Percentiles rank a stretch among this genome's conserved stretches.
Evolutionary conservation across 1,139 yeast species (phyloP).

Genomic region (Geotrichum armillariae): DNA sequence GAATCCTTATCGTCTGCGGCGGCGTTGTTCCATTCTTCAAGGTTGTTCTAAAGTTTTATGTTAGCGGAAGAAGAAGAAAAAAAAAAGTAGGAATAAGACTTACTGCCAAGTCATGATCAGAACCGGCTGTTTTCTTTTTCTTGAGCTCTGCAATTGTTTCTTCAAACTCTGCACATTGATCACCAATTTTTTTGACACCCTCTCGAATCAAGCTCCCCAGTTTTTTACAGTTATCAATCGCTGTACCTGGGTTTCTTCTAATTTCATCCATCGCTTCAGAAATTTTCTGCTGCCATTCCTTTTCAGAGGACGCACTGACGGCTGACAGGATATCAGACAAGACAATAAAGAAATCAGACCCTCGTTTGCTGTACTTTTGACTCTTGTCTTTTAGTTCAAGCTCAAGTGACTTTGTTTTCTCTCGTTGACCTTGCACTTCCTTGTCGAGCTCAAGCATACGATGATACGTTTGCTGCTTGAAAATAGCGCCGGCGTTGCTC

Average conservation of each 20-base stretch:
- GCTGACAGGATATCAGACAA: conserved; percentile 14
- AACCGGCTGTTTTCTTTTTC: no score
- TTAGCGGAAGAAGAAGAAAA: neutral
- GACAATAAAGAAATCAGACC: conserved; percentile 15
- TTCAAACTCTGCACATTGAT: conserved; percentile 2
- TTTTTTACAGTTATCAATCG: conserved; percentile 12
- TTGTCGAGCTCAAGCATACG: conserved; percentile 21
- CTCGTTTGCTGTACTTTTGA: conserved; percentile 15
- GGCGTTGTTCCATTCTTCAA: neutral
- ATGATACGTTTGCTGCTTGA: conserved; percentile 20
- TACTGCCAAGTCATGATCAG: no score
- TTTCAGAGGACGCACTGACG: conserved; percentile 7
- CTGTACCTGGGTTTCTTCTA: conserved; percentile 3
- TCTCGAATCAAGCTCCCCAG: conserved; percentile 14
- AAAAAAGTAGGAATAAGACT: neutral
- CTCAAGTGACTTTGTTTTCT: conserved; percentile 12
- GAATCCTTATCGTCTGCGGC: neutral
- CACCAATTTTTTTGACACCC: conserved; percentile 10
- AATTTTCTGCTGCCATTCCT: conserved; percentile 15
- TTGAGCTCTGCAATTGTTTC: neutral
- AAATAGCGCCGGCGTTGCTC: conserved; percentile 9
- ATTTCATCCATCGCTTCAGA: conserved; percentile 10
- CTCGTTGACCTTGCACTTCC: conserved; percentile 13
- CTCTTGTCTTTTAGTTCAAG: conserved; percentile 6
- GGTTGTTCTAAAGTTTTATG: neutral